These are phyloP conservation scores for Arthrinium puccinioides DNA, from an alignment of 2,329 filamentous ascomycete species.

Conservation along the genomic window DNA sequence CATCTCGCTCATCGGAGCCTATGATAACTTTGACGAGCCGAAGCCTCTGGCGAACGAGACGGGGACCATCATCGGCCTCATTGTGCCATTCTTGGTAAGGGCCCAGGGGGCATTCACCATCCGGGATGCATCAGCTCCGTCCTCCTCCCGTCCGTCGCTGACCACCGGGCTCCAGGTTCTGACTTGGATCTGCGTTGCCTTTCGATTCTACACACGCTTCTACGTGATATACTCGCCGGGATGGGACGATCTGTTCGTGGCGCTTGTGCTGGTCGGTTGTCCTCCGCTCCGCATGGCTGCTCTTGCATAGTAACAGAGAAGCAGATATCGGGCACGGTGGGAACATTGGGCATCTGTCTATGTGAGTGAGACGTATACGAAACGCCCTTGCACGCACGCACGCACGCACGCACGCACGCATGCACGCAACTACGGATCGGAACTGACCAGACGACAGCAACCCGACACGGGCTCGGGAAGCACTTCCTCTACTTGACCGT, in stretches of 20 bases:
- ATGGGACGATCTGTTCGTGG: conserved; percentile 17
- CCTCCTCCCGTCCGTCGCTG: not conserved
- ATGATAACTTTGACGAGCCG: conserved; percentile 14
- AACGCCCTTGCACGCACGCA: too few relatives aligned
- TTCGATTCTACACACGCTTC: conserved; percentile 14
- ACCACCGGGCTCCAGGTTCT: not conserved
- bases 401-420: too few relatives aligned
- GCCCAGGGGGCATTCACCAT: not conserved
- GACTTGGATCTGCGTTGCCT: conserved; percentile 10
- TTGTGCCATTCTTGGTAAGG: conserved; percentile 8
- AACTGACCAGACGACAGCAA: too few relatives aligned
- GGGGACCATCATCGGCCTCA: conserved; percentile 7
- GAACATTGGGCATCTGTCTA: not conserved
- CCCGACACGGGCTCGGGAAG: conserved; percentile 10
- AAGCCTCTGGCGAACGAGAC: conserved; percentile 12
- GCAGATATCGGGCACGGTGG: not conserved
- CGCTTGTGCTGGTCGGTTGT: conserved; percentile 9
- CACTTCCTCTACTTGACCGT: conserved; percentile 10
- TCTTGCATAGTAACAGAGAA: not conserved
- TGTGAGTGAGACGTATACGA: too few relatives aligned
- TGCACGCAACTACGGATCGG: too few relatives aligned
- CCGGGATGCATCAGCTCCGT: too few relatives aligned
- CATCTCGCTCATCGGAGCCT: conserved; percentile 8
- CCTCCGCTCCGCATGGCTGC: not conserved
- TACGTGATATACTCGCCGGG: conserved; percentile 11